Evolutionary conservation across 306 rosid genomes (phyloP), one percentile per base, ranked within the genome.

Genomic region (Bauhinia variegata): DNA sequence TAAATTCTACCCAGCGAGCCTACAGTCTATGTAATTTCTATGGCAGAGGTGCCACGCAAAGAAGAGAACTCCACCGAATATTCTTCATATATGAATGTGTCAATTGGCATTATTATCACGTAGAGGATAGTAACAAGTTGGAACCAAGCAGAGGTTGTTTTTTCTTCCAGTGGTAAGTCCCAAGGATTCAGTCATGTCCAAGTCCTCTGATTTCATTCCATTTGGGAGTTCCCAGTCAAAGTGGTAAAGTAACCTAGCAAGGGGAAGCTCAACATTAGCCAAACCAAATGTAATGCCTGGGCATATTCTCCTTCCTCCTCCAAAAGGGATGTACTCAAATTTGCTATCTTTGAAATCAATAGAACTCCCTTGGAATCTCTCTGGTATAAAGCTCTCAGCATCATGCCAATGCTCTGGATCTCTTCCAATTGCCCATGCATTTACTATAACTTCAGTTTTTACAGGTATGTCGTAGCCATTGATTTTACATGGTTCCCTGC

Each of bases 291-390:
- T 4, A 2, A 70, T 60, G 4, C 75, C 61, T 0, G 38, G 63
- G 18, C 69, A 61, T 2, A 61, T 61, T 46, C 69, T 71, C 43
- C 69, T 61, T 61, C 76, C 55, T 11, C 12, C 48, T 3, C 77
- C 70, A 33, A 72, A 72, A 5, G 70, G 70, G 2, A 52, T 53
- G 41, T 2, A 72, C 53, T 62, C 31, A 41, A 48, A 54, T 7
- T 1, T 1, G 16, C 14, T 17, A 11, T 65, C 65, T 31, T 10
- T 56, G 8, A 31, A 56, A 48, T 48, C 54, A 48, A 48, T 14
- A 17, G 0, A n/a, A 17, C 7, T 48, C 1, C 1, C 54, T 8
- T n/a, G 18, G 19, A 15, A 48, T 23, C 54, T 48, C 10, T 48
- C 54, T 13, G 54, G 54, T n/a, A 48, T n/a, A 17, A 48, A 48